Evolutionary conservation across 495 filamentous ascomycete genomes (phyloP), one percentile per base, ranked within the genome.

Genomic region (Cladorrhinum samala): DNA sequence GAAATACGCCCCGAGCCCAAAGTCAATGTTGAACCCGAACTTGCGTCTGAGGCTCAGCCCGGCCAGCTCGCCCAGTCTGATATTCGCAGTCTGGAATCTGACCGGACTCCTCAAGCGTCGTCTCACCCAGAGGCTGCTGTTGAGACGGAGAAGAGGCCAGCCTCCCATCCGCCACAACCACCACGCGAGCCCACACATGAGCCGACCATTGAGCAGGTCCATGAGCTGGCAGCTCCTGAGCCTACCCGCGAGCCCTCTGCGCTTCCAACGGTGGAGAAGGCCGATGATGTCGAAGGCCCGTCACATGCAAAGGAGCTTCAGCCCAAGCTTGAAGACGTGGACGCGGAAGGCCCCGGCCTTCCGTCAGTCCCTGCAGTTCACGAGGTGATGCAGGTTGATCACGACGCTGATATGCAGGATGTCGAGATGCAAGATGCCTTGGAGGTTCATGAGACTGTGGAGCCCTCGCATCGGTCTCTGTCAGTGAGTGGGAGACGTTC

Each of bases 381-480:
- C 16, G 60, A 69, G 11, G 23, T 55, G 9, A 63, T 64, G 19
- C 46, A 49, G 9, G 24, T 20, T 38, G 46, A 62, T 48, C 54
- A 66, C 27, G 27, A 33, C 27, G 27, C 11, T 33, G 27, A 33
- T 11, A 33, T 33, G 27, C 27, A 33, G 63, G 50, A 71, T 50
- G 59, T 68, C 7, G 63, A 67, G n/a, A 73, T 75, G 72, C 60
- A 77, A 38, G 73, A 78, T 5, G 68, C 71, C 0, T 63, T 75
- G 23, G 65, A 75, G 21, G 24, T 55, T 1, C 53, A 37, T 63
- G 72, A 46, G 79, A 75, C 60, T 54, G 70, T 37, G 14, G 54
- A 51, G 54, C 17, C 58, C 64, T 23, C 83, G 74, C 69, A 78
- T 68, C 58, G 61, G 59, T 27, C 85, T 72, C 79, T 68, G 73